Base-by-base conservation (phyloP, 805 yeast species). In the Sugiyamaella qingdaonensis region DNA sequence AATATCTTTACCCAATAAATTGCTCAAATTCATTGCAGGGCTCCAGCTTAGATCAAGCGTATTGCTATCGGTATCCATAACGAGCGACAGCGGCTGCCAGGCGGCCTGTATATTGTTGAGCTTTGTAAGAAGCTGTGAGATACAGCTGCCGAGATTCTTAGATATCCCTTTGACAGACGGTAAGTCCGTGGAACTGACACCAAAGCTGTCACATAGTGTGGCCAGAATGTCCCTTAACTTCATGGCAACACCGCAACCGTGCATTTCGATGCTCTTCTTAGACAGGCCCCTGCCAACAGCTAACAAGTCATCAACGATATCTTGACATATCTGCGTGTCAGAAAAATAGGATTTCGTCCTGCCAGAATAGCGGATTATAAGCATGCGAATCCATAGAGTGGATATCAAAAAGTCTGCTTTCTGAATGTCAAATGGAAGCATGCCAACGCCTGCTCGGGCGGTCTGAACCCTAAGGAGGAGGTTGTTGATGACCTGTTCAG, bases 241-340 rank as follows among this genome's bases (percentile, higher is more conserved):
- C 56, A 53, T 53, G 16, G 54, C 56, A 54, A 55, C 53, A 2
- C 58, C 58, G 18, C 49, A 41, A 2, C 58, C 58, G 31, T 55
- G 58, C 9, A 53, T 33, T 31, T 53, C 50, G 27, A 55, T 37
- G 35, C 51, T 49, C 36, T 35, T 24, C 21, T 41, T 49, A 2
- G 58, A 31, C 21, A 55, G 32, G 13, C 33, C 32, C 29, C 18
- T 35, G 16, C 54, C 43, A 7, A 55, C 31, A 19, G 10, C 33
- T 13, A 24, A 19, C n/a, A 55, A 16, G 18, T 50, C 53, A 36
- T 53, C 46, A 10, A 54, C 42, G 13, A 49, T 53, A 16, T 19
- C 24, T 19, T 39, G 43, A 19, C 43, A 39, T n/a, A 39, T n/a
- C 43, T 39, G 16, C 2, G 16, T 41, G 11, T 35, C 36, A 2